Conservation (phyloP, 2,329 filamentous ascomycete species). For the Neonectria punicea region DNA sequence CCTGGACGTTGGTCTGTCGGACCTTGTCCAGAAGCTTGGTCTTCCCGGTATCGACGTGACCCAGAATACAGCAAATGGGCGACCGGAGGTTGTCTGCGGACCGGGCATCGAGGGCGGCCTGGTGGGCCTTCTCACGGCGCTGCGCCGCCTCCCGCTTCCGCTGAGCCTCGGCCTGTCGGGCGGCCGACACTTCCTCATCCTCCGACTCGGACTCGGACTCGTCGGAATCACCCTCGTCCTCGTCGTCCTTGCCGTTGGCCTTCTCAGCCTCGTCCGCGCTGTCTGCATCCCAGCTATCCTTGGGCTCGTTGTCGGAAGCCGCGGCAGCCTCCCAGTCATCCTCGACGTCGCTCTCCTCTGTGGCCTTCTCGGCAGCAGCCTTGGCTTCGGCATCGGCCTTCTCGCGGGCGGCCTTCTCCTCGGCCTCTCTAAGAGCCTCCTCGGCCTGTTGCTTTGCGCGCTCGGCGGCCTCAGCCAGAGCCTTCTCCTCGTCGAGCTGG, state of each 20-base stretch:
- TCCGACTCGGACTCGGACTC: slow-evolving; percentile 71
- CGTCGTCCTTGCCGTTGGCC: slow-evolving; percentile 61
- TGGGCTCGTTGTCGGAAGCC: slow-evolving; percentile 81
- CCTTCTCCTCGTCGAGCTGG: slow-evolving; percentile 80
- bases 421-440: slow-evolving; percentile 69
- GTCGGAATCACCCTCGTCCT: slow-evolving; percentile 53
- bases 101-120: slow-evolving; percentile 88
- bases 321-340: slow-evolving; percentile 92
- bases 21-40: slow-evolving; percentile 99
- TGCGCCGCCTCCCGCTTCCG: slow-evolving; percentile 91
- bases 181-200: slow-evolving; percentile 80
- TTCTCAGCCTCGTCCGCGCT: slow-evolving; percentile 74
- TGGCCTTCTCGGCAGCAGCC: slow-evolving; percentile 64
- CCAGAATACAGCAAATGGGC: slow-evolving; percentile 99
- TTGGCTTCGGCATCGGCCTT: slow-evolving; percentile 67
- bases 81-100: slow-evolving; percentile 96
- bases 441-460: slow-evolving; percentile 76
- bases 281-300: slow-evolving; percentile 95
- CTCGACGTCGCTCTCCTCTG: slow-evolving; percentile 69
- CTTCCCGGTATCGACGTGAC: slow-evolving; percentile 99
- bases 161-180: slow-evolving; percentile 76
- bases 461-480: slow-evolving; percentile 81
- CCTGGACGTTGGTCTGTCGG: slow-evolving; percentile 97
- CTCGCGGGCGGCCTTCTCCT: slow-evolving; percentile 67
- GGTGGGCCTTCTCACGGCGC: slow-evolving; percentile 87